Evolutionary conservation across 352 stramenopile genomes (phyloP).

Genomic region (Phytophthora lateralis): DNA sequence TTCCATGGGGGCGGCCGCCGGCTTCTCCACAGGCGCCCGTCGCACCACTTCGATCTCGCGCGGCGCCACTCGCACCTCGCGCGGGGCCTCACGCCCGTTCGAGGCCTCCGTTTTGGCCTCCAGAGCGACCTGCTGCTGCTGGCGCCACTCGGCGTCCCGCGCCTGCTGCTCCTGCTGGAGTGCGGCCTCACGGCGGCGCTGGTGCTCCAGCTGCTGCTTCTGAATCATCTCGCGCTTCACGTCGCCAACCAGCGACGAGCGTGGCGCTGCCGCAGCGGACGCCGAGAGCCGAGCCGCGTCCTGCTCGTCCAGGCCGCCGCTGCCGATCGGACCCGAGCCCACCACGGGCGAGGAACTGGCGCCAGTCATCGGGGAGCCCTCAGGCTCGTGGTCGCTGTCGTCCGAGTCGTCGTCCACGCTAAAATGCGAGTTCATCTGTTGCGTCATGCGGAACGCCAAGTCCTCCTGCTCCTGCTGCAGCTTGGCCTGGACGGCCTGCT

Average conservation of each 20-base stretch:
- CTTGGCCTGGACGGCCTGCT: conserved; percentile 42
- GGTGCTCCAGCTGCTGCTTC: conserved; percentile 67
- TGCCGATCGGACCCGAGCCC: conserved; percentile 17
- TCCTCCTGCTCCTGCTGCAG: conserved; percentile 48
- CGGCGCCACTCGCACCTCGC: conserved; percentile 42
- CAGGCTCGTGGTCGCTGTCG: conserved; percentile 35
- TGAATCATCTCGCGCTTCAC: conserved; percentile 73
- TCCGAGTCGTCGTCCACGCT: conserved; percentile 44
- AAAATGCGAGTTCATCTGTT: conserved; percentile 43
- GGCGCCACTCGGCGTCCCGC: conserved; percentile 21
- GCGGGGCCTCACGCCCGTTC: conserved; percentile 23
- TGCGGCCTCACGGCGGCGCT: conserved; percentile 61
- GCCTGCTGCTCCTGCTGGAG: conserved; percentile 58
- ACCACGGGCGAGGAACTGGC: conserved; percentile 10
- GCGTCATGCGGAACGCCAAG: conserved; percentile 44
- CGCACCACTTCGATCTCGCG: conserved; percentile 52
- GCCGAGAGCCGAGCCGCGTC: conserved; percentile 2
- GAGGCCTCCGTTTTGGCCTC: conserved; percentile 31
- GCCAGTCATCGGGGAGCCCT: conserved; percentile 21
- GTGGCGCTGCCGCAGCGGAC: conserved; percentile 24
- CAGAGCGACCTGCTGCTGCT: conserved; percentile 44
- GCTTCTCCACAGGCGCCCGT: conserved; percentile 41
- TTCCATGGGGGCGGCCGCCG: conserved; percentile 29
- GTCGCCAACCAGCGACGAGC: conserved; percentile 67
- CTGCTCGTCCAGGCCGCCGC: conserved; percentile 10